These are phyloP conservation scores for Apiotrichum akiyoshidainum DNA, from an alignment of 1,284 basidiomycete genomes.

Conservation along the genomic window DNA sequence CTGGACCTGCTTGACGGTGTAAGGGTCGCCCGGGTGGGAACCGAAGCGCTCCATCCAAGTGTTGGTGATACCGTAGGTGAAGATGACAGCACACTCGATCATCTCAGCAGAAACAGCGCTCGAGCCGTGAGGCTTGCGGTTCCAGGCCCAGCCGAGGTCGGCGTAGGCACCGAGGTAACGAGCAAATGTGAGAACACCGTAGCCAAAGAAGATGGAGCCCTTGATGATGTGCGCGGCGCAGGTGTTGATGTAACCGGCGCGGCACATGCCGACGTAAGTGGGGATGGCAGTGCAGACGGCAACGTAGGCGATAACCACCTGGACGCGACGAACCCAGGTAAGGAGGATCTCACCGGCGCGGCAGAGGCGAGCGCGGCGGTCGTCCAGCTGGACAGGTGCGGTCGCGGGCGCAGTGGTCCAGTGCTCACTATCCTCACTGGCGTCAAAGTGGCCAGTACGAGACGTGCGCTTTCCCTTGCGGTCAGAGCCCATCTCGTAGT, in stretches of 20 bases:
- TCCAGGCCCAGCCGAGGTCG: slow-evolving; percentile 94
- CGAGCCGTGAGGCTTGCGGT: slow-evolving; percentile 50
- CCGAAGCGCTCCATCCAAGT: slow-evolving; percentile 98
- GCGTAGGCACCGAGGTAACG: slow-evolving; percentile 88
- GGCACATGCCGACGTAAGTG: slow-evolving; percentile 40
- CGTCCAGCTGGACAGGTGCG: neutral
- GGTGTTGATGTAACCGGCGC: slow-evolving; percentile 64
- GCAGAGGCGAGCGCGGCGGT: neutral
- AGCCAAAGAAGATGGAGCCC: slow-evolving; percentile 86
- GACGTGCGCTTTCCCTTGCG: slow-evolving; percentile 3
- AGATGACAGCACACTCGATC: slow-evolving; percentile 81
- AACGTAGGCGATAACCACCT: slow-evolving; percentile 42
- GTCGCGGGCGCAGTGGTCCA: neutral
- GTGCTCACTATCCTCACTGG: slow-evolving; percentile 5
- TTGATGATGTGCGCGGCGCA: slow-evolving; percentile 94
- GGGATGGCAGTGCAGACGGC: slow-evolving; percentile 34
- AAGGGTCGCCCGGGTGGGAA: slow-evolving; percentile 73
- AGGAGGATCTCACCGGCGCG: slow-evolving; percentile 28
- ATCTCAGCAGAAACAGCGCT: slow-evolving; percentile 71
- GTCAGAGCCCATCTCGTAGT: slow-evolving; percentile 18
- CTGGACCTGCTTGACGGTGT: slow-evolving; percentile 87
- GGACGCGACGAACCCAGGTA: slow-evolving; percentile 37
- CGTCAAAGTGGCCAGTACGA: slow-evolving; percentile 30
- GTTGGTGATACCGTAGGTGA: slow-evolving; percentile 83
- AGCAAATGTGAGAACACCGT: slow-evolving; percentile 81